Conservation (phyloP, 2,329 filamentous ascomycete genomes). For the Neurospora sp. region DNA sequence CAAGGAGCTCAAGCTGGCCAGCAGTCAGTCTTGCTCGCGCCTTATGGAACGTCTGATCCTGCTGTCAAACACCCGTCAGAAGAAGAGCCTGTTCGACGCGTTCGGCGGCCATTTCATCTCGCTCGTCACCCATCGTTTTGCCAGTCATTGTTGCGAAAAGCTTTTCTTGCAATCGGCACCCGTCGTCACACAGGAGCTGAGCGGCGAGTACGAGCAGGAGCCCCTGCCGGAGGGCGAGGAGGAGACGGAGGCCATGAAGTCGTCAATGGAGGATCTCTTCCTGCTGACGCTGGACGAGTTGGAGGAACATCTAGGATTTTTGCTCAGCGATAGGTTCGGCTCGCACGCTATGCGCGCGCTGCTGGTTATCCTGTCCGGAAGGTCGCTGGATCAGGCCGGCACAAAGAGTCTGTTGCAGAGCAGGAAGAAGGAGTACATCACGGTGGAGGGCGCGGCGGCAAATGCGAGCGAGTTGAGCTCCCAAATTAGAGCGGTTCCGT, state of each 20-base stretch:
- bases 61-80: conserved; percentile 65
- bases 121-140: conserved; percentile 89
- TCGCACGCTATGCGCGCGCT: conserved; percentile 85
- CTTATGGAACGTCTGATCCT: conserved; percentile 87
- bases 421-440: conserved; percentile 81
- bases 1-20: conserved; percentile 92
- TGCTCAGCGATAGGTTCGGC: conserved; percentile 80
- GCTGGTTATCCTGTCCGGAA: conserved; percentile 74
- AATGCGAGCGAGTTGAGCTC: conserved; percentile 35
- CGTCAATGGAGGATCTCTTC: conserved; percentile 76
- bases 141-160: conserved; percentile 93
- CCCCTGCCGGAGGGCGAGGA: conserved; percentile 29
- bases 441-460: conserved; percentile 44
- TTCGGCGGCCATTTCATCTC: conserved; percentile 82
- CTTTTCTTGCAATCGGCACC: conserved; percentile 78
- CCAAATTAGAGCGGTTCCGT: conserved; percentile 54
- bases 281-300: conserved; percentile 76
- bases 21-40: conserved; percentile 89
- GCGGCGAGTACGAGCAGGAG: conserved; percentile 30
- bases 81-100: conserved; percentile 77
- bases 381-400: conserved; percentile 60
- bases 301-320: conserved; percentile 70
- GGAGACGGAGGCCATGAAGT: conserved; percentile 35
- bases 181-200: conserved; percentile 64
- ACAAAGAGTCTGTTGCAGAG: conserved; percentile 73